Evolutionary conservation across 2,329 filamentous ascomycete genomes (phyloP).

Genomic region (Tolypocladium ophioglossoides): DNA sequence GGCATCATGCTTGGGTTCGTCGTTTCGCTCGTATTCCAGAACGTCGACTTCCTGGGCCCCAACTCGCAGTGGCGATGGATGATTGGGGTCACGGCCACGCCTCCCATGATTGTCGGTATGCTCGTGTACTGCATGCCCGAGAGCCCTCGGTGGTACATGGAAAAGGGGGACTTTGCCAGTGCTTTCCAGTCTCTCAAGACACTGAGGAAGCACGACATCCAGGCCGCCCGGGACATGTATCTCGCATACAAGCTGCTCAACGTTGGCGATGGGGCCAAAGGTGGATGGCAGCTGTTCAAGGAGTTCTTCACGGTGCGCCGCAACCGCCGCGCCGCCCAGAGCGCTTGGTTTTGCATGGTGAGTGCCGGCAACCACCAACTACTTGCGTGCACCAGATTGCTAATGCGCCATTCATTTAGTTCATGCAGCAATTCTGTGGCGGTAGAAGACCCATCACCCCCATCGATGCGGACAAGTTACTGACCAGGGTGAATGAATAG

Average conservation of each 20-base stretch:
- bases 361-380: not conserved
- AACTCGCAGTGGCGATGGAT: slow-evolving; percentile 45
- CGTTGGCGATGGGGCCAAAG: slow-evolving; percentile 13
- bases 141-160: slow-evolving; percentile 40
- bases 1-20: slow-evolving; percentile 34
- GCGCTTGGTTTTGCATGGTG: slow-evolving; percentile 25
- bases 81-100: slow-evolving; percentile 46
- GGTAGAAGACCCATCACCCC: not conserved
- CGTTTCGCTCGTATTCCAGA: slow-evolving; percentile 20
- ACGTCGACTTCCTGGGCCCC: slow-evolving; percentile 20
- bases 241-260: slow-evolving; percentile 25
- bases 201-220: slow-evolving; percentile 43
- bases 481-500: slow-evolving; percentile 3
- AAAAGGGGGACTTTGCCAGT: slow-evolving; percentile 35
- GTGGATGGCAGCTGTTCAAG: slow-evolving; percentile 29
- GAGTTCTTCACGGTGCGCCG: slow-evolving; percentile 26
- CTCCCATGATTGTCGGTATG: slow-evolving; percentile 38
- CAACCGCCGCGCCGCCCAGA: slow-evolving; percentile 24
- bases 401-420: not conserved
- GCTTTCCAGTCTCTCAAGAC: slow-evolving; percentile 42
- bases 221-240: slow-evolving; percentile 49
- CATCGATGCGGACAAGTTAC: not conserved
- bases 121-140: slow-evolving; percentile 56
- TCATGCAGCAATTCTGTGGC: slow-evolving; percentile 6
- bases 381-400: not conserved